Evolutionary conservation across 2,329 filamentous ascomycete genomes (phyloP), one percentile per base, ranked within the genome.

Genomic region (Aspergillus flavus): DNA sequence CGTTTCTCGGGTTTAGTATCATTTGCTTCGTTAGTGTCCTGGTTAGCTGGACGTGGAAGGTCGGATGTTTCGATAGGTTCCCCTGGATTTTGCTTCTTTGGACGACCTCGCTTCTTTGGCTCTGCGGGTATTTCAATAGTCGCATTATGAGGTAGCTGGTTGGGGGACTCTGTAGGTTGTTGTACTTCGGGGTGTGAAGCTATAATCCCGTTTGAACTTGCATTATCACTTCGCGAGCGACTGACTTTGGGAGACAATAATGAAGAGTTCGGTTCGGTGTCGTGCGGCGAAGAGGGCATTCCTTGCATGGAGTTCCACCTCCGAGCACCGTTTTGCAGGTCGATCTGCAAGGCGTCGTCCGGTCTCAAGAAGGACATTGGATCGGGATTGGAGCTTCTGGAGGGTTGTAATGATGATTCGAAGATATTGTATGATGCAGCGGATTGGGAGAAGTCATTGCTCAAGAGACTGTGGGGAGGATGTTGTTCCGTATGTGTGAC

Each of bases 201-300:
- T 1, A n/a, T 67, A 6, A 61, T 59, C 4, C 58, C 65, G 16
- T 64, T 58, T 16, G 64, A 48, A 11, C 56, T 58, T 46, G 55
- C 26, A n/a, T 64, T 67, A 16, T 75, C 71, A 26, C 66, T 72
- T 32, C 68, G 75, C 7, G 69, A 54, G 61, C 69, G 68, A 30
- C 60, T 68, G n/a, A 67, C 60, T 26, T 70, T 69, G 2, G 71
- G 66, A 0, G 75, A 72, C 11, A 66, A 59, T 9, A 75, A 63
- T 7, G 78, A 80, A 12, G 78, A 80, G 39, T 79, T 70, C 26
- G 77, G 78, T 50, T 79, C 73, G 2, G 79, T 80, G 56, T 80
- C 78, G 50, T 78, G 77, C 9, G 76, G 76, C 4, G 78, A 79
- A 55, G 70, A 71, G n/a, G 62, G 57, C 12, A 67, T 61, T 5